A percentile compares a stretch with the other conserved stretches of the same genome.
Evolutionary conservation across 2,329 filamentous ascomycete species (phyloP).

Genomic region (Talaromyces rugulosus): DNA sequence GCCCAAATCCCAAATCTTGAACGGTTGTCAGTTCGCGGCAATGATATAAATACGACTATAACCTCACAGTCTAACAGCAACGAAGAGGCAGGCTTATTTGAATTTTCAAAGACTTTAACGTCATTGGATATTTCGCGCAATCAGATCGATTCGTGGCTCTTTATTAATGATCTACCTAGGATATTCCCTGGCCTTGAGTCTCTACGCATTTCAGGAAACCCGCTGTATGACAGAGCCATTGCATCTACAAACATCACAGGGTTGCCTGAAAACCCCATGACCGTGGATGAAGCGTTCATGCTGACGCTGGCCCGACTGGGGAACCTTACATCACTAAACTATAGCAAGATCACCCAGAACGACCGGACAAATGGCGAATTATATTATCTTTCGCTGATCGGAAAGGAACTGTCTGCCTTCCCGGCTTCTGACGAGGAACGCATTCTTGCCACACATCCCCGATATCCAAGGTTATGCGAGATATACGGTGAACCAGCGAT

Average conservation of each 20-base stretch:
- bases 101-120: constrained; percentile 53
- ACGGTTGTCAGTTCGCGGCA: constrained; percentile 65
- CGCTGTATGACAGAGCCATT: constrained; percentile 61
- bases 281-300: constrained; percentile 81
- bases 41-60: constrained; percentile 55
- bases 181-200: constrained; percentile 70
- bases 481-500: constrained; percentile 70
- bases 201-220: constrained; percentile 81
- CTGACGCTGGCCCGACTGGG: constrained; percentile 73
- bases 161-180: constrained; percentile 64
- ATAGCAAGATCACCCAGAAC: constrained; percentile 59
- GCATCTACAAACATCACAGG: constrained; percentile 34
- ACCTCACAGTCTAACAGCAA: constrained; percentile 23
- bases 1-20: constrained; percentile 49
- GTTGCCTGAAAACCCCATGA: constrained; percentile 36
- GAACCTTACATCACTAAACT: constrained; percentile 58
- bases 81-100: constrained; percentile 29
- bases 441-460: constrained; percentile 62
- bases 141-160: constrained; percentile 63
- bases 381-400: constrained; percentile 86
- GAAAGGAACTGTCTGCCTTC: constrained; percentile 59
- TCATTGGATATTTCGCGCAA: constrained; percentile 75
- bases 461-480: constrained; percentile 70
- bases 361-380: constrained; percentile 86
- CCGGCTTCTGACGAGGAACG: constrained; percentile 41